Evolutionary conservation across 208 protist genomes (phyloP).

Genomic region (Acanthamoeba lenticulata): DNA sequence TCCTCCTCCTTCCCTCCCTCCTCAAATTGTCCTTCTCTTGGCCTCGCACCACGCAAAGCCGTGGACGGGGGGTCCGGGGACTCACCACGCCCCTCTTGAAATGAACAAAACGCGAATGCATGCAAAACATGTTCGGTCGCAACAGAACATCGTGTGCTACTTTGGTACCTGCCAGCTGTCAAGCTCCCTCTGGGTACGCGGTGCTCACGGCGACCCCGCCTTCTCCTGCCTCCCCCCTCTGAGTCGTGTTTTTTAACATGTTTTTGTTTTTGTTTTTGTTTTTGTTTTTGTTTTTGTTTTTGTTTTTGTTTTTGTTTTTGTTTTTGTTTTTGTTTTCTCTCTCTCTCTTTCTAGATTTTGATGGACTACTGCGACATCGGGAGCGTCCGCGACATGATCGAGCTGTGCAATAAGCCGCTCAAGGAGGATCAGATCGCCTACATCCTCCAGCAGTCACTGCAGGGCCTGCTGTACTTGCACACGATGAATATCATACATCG

Average conservation of each 20-base stretch:
- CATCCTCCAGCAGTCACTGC: slow-evolving; percentile 74
- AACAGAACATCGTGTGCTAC: slow-evolving; percentile 45
- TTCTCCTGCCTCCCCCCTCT: too few relatives aligned
- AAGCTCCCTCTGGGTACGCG: background rate
- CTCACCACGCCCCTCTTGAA: too few relatives aligned
- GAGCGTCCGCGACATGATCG: slow-evolving; percentile 82
- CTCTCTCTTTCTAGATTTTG: slow-evolving; percentile 76
- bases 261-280: too few relatives aligned
- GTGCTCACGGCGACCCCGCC: background rate
- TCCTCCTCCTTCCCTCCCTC: too few relatives aligned
- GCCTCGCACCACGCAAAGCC: too few relatives aligned
- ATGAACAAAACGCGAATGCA: too few relatives aligned
- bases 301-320: background rate
- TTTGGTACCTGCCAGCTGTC: background rate
- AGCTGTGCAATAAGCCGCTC: slow-evolving; percentile 71
- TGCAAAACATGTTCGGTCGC: too few relatives aligned
- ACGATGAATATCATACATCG: slow-evolving; percentile 77
- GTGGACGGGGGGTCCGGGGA: too few relatives aligned
- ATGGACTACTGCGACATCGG: slow-evolving; percentile 86
- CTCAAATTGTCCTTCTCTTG: too few relatives aligned
- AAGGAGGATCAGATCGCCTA: slow-evolving; percentile 77
- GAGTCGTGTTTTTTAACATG: too few relatives aligned
- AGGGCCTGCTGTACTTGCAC: slow-evolving; percentile 80
- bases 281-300: too few relatives aligned
- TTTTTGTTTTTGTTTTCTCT: background rate